Base-by-base conservation (phyloP, 129 eudicot genomes). In the Escallonia rubra region DNA sequence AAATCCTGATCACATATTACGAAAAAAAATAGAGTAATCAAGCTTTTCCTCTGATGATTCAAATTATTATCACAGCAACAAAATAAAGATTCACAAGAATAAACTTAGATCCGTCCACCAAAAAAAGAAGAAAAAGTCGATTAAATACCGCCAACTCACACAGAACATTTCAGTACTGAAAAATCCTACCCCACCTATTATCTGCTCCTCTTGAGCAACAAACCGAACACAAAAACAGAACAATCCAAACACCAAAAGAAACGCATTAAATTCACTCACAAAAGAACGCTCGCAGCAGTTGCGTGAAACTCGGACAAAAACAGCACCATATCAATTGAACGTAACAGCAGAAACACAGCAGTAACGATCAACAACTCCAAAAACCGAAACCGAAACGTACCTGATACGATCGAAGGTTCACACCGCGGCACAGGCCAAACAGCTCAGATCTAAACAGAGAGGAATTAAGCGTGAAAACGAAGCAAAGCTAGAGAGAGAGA, bases 371-470 rank as follows among this genome's bases (percentile, higher is more conserved):
- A 12, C 10, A 11, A 34, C 7, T 9, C 50, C 7, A 4, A 8
- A 63, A 53, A 52, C 2, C 10, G 44, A 53, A 61, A 39, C 40
- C 8, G 42, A 45, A 68, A 10, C 46, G 14, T 51, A 75, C 72
- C 75, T 61, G 64, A 61, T 43, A 51, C 58, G 47, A 51, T 34
- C 40, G 41, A 10, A 43, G 60, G 10, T 1, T 14, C 14, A 40
- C 54, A 41, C 71, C 70, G 41, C 68, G 63, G 53, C 11, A 59
- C 60, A 45, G 41, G 13, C 50, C 23, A 41, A 34, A 13, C 44
- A 51, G 65, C 72, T 61, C 81, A 71, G 85, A 80, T 80, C 85
- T 80, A 69, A 55, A 54, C 48, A 10, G 9, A n/a, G 64, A 50
- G 60, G 39, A 23, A 47, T 59, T 13, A 67, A 59, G 78, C 65